Conservation (phyloP, 208 protist genomes). For the Trypanosoma cruzi region DNA sequence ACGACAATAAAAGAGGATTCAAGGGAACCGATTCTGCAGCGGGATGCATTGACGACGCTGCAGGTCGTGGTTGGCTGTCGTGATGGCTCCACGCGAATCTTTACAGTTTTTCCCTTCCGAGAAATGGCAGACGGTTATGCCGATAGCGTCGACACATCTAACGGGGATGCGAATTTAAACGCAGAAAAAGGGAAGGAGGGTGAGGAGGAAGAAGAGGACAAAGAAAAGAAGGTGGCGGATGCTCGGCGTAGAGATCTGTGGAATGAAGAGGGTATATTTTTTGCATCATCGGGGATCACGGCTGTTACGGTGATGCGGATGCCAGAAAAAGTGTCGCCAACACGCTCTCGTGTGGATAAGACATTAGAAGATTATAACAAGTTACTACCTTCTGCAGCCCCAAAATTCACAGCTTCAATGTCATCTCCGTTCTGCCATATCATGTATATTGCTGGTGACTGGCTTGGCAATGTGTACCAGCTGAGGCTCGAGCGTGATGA, state of each 20-base stretch:
- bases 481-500: constrained; percentile 35
- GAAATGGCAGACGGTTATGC: neutral
- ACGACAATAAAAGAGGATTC: neutral
- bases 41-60: constrained; percentile 15
- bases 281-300: constrained; percentile 32
- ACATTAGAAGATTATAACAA: neutral
- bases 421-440: neutral
- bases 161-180: neutral
- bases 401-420: neutral
- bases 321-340: neutral
- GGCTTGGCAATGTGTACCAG: constrained; percentile 77
- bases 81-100: constrained; percentile 32
- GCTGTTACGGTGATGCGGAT: constrained; percentile 12
- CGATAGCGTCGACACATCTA: neutral
- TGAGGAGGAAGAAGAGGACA: neutral
- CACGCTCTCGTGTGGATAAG: neutral
- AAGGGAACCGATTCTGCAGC: neutral
- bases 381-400: neutral
- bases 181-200: neutral
- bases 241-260: constrained; percentile 7
- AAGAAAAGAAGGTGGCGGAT: neutral
- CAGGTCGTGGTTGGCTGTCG: constrained; percentile 24
- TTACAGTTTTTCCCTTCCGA: constrained; percentile 18
- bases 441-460: constrained; percentile 64
- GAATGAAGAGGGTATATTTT: constrained; percentile 33